Evolutionary conservation across 495 filamentous ascomycete genomes (phyloP), one percentile per base, ranked within the genome.

Genomic region (Jackrogersella minutella): DNA sequence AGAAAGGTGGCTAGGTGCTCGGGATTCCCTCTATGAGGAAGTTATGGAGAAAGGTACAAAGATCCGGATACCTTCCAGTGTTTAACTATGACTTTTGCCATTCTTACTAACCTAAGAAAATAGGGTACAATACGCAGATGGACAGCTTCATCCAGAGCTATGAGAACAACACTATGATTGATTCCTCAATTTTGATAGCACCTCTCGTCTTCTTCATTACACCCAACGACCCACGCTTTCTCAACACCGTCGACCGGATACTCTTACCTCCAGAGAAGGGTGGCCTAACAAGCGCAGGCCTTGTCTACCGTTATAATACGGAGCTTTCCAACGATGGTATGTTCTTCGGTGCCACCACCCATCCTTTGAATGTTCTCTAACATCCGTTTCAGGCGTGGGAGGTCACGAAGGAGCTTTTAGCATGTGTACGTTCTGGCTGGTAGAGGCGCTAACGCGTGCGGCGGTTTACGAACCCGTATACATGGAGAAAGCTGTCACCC

Each of bases 341-440:
- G 83, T 73, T 34, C 26, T 37, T n/a, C n/a, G n/a, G n/a, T n/a
- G n/a, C 62, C 39, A 22, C 36, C 9, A 7, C 0, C 21, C 7
- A 31, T 11, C 11, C 31, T 13, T 14, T 31, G 6, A 26, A 2
- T 6, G 3, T 10, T 31, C 10, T 26, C 53, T 64, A 58, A 43
- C 44, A 24, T 21, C 3, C 22, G n/a, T 49, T 22, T 60, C 64
- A 90, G 88, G 89, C n/a, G 86, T 92, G 3, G 87, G 87, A 33
- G 89, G 89, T 17, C 79, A 84, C 26, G 89, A 92, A 74, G 89
- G 89, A n/a, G 88, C 88, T 16, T 92, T 92, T 70, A 84, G 83
- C 71, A 91, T 92, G 88, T 89, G 88, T 60, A 92, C 88, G 0
- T 91, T 90, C 74, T 91, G 89, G 89, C 82, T 91, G 3, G 86